Conservation (phyloP, 495 filamentous ascomycete genomes). For the Podospora didyma region DNA sequence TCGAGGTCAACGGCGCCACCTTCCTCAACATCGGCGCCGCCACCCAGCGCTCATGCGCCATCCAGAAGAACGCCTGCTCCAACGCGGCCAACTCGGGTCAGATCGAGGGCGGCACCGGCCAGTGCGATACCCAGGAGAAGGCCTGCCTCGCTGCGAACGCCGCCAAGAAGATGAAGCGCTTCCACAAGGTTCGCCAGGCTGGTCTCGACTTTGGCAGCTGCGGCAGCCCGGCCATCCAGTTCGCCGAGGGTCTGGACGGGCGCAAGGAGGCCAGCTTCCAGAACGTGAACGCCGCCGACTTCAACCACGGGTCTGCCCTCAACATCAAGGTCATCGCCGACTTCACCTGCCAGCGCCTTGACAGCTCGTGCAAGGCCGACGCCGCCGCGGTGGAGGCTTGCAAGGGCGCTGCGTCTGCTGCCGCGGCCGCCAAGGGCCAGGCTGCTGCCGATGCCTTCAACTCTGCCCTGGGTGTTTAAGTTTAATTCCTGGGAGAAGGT, state of each 20-base stretch:
- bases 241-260: constrained; percentile 50
- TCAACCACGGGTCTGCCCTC: constrained; percentile 56
- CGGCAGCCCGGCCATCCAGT: constrained; percentile 51
- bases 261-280: constrained; percentile 49
- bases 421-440: constrained; percentile 34
- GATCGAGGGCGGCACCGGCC: constrained; percentile 32
- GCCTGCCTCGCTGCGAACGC: constrained; percentile 37
- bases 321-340: constrained; percentile 51
- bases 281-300: constrained; percentile 45
- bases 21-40: constrained; percentile 50
- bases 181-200: constrained; percentile 21
- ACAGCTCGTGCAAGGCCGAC: constrained; percentile 48
- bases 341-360: constrained; percentile 55
- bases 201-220: constrained; percentile 46
- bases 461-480: constrained; percentile 34
- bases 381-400: constrained; percentile 45
- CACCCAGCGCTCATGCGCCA: constrained; percentile 48
- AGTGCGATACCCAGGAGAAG: constrained; percentile 48
- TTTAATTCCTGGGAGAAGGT: neutral
- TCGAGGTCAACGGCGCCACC: constrained; percentile 50
- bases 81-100: constrained; percentile 51
- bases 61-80: constrained; percentile 55
- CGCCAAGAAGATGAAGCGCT: constrained; percentile 17
- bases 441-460: constrained; percentile 61
- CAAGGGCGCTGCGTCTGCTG: constrained; percentile 39